Base-by-base conservation (phyloP, 768 basidiomycete species). In the Termitomyces sp. region DNA sequence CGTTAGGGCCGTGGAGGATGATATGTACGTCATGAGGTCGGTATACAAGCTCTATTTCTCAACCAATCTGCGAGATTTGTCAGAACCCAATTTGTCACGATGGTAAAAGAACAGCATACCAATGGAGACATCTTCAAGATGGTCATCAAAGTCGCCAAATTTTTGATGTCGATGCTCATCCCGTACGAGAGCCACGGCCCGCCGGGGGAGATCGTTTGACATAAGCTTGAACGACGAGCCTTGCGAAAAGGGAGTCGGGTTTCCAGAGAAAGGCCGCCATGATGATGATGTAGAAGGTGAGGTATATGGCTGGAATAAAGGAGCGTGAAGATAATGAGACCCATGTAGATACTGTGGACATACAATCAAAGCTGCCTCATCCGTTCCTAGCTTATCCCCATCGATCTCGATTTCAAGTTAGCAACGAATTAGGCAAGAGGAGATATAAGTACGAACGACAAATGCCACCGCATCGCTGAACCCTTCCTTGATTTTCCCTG, bases 101-200 rank as follows among this genome's bases (percentile, higher is more conserved):
- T 61, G 52, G 58, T 35, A 6, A 18, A 60, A 10, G 27, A 27
- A 22, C 2, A 1, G 31, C 45, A 43, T 38, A 78, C 80, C 79
- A 54, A 83, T 79, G 5, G 73, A 79, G 45, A 85, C 84, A 66
- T 90, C 84, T 68, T 90, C 90, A 43, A 91, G 67, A 69, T 91
- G 87, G 60, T 91, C 90, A 54, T 92, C 90, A 57, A 91, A 91
- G 66, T 92, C 90, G 4, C 84, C 86, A 54, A 92, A 84, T 44
- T 77, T 73, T 54, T 76, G 70, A 53, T 87, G 84, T 50, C 76
- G 66, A n/a, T 71, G 72, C 39, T 71, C 64, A 41, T 83, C 77
- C 36, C 72, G 74, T 15, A 87, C 82, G 1, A 83, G 70, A 3
- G 67, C 60, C 13, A 81, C 64, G 1, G 85, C 82, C 11, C 73